phyloP scores from a whole-genome alignment of 768 basidiomycete species.

The Macrolepiota dolichaula region DNA sequence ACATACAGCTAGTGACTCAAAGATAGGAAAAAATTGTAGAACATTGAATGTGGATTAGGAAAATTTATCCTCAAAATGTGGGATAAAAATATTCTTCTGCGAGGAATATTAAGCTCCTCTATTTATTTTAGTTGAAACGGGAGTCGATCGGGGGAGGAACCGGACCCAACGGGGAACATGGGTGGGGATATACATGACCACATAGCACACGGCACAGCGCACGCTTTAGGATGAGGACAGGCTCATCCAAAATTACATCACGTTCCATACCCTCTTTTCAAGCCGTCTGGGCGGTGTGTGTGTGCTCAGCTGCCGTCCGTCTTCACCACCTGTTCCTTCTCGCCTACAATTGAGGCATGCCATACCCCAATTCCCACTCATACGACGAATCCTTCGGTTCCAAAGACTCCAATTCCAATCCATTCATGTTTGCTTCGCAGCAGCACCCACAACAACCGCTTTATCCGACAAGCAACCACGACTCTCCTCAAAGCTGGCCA shows the following conservation, averaged over 20 bases:
- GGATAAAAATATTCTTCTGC: background rate
- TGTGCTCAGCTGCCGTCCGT: background rate
- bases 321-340: background rate
- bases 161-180: constrained; percentile 12
- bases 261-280: constrained; percentile 13
- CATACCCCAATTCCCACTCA: constrained; percentile 2
- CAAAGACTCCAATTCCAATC: background rate
- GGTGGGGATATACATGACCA: constrained; percentile 8
- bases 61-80: background rate
- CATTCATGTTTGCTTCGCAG: constrained; percentile 2
- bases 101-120: background rate
- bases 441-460: constrained; percentile 1
- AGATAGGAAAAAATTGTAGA: background rate
- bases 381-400: constrained; percentile 6
- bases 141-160: constrained; percentile 7
- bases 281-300: background rate
- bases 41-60: background rate
- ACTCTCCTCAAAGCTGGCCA: constrained; percentile 23
- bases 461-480: constrained; percentile 7
- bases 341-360: constrained; percentile 1
- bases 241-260: constrained; percentile 12
- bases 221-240: constrained; percentile 3
- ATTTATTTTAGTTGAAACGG: constrained; percentile 12
- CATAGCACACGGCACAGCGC: constrained; percentile 6
- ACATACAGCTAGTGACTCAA: background rate